Evolutionary conservation across 208 protist species (phyloP), one percentile per base, ranked within the genome.

Genomic region (Acanthamoeba divionensis): DNA sequence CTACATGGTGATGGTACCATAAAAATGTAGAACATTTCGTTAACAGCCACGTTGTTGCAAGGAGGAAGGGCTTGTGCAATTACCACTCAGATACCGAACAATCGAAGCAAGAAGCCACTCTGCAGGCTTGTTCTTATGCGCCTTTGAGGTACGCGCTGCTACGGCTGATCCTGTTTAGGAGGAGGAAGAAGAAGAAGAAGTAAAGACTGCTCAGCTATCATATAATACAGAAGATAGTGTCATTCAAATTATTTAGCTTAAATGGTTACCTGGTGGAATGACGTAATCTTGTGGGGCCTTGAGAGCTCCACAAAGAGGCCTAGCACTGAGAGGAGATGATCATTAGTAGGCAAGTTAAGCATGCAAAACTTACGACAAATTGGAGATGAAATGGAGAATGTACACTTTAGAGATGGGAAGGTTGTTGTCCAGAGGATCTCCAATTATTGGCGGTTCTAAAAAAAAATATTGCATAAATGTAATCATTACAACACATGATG

Each of bases 91-190:
- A 48, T 79, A 54, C 18, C 67, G 67, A n/a, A 79, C 67, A 0
- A 79, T 48, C 12, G 67, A 57, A 9, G 67, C 67, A 18, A 79
- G 67, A 15, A 79, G 44, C 67, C 67, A 79, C n/a, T 79, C 67
- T 26, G 67, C 67, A 7, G 67, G 67, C n/a, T 29, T 47, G 67
- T 29, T 79, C 15, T 41, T 48, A 41, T 79, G 67, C 54, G n/a
- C 54, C n/a, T 62, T 62, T 62, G 54, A 29, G 54, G 54, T 62
- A 5, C 54, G 54, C 54, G 54, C 54, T 29, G 21, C n/a, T 29
- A 29, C 24, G 54, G 54, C n/a, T 29, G 21, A n/a, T 29, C 54
- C 21, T 62, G 54, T 62, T n/a, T n/a, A 18, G 15, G 15, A 57
- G 15, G 52, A 57, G 15, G 15, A 18, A 31, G 62, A 67, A 67